phyloP scores from a whole-genome alignment of 768 basidiomycete species.

The Mycena polygramma region DNA sequence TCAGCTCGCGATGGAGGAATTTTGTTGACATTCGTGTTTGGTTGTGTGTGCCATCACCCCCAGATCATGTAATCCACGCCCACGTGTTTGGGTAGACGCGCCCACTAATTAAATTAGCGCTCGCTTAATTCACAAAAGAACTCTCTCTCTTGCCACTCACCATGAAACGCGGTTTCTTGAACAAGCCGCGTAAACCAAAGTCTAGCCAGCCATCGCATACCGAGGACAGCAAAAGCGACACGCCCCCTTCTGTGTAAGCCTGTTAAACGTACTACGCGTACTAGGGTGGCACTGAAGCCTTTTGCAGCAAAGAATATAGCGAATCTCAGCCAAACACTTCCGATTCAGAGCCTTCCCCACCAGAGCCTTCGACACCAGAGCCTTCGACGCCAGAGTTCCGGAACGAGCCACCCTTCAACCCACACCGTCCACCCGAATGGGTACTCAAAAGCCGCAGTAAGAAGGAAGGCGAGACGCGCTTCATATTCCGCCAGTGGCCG shows the following conservation, averaged over 20 bases:
- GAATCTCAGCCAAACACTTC: no score
- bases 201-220: neutral
- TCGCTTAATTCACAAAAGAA: no score
- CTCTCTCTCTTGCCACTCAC: neutral
- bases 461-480: conserved; percentile 35
- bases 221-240: neutral
- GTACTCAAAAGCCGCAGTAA: neutral
- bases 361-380: neutral
- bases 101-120: neutral
- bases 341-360: no score
- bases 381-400: neutral
- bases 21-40: conserved; percentile 47
- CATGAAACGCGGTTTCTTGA: conserved; percentile 30
- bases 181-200: conserved; percentile 1
- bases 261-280: no score
- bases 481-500: conserved; percentile 48
- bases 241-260: neutral
- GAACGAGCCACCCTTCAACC: conserved; percentile 3
- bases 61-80: conserved; percentile 6
- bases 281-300: neutral
- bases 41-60: neutral
- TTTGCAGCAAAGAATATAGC: neutral
- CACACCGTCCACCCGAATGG: conserved; percentile 16
- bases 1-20: conserved; percentile 62
- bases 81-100: neutral